Base-by-base conservation (phyloP, 257 asterid genomes). In the Fraxinus pennsylvanica region DNA sequence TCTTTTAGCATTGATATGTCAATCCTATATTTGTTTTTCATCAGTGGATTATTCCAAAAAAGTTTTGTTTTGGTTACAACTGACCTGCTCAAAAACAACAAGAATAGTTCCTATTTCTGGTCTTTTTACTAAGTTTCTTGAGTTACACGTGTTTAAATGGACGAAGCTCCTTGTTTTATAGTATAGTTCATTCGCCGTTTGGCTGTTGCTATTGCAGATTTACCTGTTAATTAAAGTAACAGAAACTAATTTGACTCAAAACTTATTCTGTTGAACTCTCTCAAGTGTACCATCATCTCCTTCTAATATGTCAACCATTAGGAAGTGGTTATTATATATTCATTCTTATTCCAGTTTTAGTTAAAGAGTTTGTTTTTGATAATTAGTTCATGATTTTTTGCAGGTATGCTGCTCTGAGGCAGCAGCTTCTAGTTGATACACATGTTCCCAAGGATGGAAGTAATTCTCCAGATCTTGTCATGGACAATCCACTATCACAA, bases 401-500 rank as follows among this genome's bases (percentile, higher is more conserved):
- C 83, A 95, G 99, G 82, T 95, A 95, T 68, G 99, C 99, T 79
- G 83, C 96, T 79, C 81, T 93, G 80, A 89, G 99, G 90, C 92
- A 90, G 82, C 97, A 91, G 73, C 96, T 91, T 86, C 86, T 95
- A 59, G 90, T 95, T 35, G 99, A 95, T 81, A 97, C 96, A 12
- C 96, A 90, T 70, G 83, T 95, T 79, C 84, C 86, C 30, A 95
- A 92, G 82, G 99, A 90, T 84, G 97, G 92, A 50, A 82, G 88
- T 81, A 81, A 27, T 72, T 89, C 94, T 73, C 96, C 97, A 54
- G 97, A 91, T 83, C 90, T 84, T 38, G 90, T 85, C 81, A 95
- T 95, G 75, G 99, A 95, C 88, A 95, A 95, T 85, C 99, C 99
- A 1, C 86, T 95, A 75, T 95, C 99, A 0, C 98, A 95, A 83